These are phyloP conservation scores for Meira nashicola DNA, from an alignment of 1,284 basidiomycete species.

Conservation along the genomic window DNA sequence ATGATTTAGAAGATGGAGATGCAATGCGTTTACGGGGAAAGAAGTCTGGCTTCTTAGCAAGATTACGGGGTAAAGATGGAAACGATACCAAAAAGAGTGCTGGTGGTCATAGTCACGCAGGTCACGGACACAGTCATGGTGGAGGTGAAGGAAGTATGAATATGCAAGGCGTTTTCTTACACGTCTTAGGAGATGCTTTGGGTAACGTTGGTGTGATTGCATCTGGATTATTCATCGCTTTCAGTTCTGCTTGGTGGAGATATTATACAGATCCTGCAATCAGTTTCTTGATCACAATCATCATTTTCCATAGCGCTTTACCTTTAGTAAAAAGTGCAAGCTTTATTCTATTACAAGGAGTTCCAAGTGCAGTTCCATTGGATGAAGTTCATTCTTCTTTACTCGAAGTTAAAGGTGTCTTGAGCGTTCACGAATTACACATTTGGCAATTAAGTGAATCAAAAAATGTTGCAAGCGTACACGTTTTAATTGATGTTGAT, in stretches of 20 bases:
- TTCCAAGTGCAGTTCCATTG: slow-evolving; percentile 80
- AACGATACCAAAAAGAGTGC: slow-evolving; percentile 26
- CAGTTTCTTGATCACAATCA: slow-evolving; percentile 87
- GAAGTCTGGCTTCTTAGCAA: slow-evolving; percentile 8
- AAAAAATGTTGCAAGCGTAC: slow-evolving; percentile 91
- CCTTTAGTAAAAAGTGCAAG: slow-evolving; percentile 91
- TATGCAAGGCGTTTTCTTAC: slow-evolving; percentile 88
- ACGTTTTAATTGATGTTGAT: slow-evolving; percentile 71
- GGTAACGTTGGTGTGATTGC: slow-evolving; percentile 97
- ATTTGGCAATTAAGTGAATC: slow-evolving; percentile 88
- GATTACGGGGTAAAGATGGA: slow-evolving; percentile 32
- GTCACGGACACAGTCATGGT: slow-evolving; percentile 60
- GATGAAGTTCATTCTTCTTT: slow-evolving; percentile 79
- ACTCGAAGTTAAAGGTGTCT: slow-evolving; percentile 74
- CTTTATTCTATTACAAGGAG: slow-evolving; percentile 94
- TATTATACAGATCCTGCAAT: slow-evolving; percentile 92
- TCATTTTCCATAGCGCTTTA: slow-evolving; percentile 92
- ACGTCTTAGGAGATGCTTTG: slow-evolving; percentile 87
- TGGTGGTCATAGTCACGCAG: slow-evolving; percentile 43
- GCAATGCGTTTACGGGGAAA: slow-evolving; percentile 9
- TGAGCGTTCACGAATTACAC: slow-evolving; percentile 82
- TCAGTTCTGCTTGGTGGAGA: slow-evolving; percentile 43
- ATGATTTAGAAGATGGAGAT: slow-evolving; percentile 30
- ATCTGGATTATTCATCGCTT: slow-evolving; percentile 65
- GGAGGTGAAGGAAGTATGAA: slow-evolving; percentile 74